These are phyloP conservation scores for Fraxinus platypoda DNA, from an alignment of 305 asterid genomes.

Conservation along the genomic window DNA sequence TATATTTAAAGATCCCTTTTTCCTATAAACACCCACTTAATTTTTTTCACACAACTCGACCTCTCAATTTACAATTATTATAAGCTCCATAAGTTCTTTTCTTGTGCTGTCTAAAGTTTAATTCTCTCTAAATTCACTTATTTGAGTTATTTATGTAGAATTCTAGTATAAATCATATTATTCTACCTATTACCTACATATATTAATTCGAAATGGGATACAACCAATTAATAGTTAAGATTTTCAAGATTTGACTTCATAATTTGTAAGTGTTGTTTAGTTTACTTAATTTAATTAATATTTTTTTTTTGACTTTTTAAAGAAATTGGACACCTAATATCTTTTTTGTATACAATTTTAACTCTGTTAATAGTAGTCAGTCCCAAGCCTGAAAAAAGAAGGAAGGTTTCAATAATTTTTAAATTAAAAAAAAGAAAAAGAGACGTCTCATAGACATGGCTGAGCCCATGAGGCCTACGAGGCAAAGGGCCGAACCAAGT, in stretches of 20 bases:
- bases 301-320: background rate
- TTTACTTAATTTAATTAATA: background rate
- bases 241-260: background rate
- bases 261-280: background rate
- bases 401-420: background rate
- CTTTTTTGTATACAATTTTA: background rate
- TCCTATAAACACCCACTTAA: background rate
- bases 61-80: background rate
- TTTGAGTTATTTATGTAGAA: background rate
- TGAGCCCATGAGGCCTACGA: background rate
- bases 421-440: background rate
- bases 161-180: background rate
- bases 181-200: background rate
- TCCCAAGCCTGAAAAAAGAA: background rate
- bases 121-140: background rate
- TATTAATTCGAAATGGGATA: background rate
- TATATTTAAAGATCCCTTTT: background rate
- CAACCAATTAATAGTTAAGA: background rate
- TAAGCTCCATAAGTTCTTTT: background rate
- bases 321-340: background rate
- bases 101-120: background rate
- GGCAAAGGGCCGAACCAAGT: background rate
- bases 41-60: background rate
- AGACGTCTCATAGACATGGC: background rate
- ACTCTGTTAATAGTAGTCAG: background rate